Evolutionary conservation across 2,329 filamentous ascomycete species (phyloP).

Genomic region (Arachnomyces sp.): DNA sequence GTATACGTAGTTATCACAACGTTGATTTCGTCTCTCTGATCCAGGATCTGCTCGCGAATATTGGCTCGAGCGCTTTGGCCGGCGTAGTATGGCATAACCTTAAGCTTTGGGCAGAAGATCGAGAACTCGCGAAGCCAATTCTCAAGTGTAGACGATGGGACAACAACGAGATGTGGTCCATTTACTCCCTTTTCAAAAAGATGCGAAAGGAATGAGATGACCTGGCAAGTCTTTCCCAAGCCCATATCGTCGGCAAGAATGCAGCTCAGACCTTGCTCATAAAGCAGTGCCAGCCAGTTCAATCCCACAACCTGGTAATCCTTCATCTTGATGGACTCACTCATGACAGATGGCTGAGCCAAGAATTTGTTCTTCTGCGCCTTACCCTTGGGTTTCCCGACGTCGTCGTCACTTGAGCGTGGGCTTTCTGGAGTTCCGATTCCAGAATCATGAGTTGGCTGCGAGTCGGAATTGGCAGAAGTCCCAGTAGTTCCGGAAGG

Average conservation of each 20-base stretch:
- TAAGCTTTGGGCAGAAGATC: slow-evolving; percentile 71
- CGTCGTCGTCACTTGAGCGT: slow-evolving; percentile 39
- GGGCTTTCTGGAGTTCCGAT: slow-evolving; percentile 55
- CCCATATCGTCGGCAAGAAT: slow-evolving; percentile 97
- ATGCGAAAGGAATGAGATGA: slow-evolving; percentile 84
- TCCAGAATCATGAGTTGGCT: slow-evolving; percentile 53
- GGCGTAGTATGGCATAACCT: slow-evolving; percentile 67
- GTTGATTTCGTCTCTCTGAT: slow-evolving; percentile 58
- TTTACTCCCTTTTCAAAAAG: slow-evolving; percentile 60
- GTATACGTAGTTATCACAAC: slow-evolving; percentile 68
- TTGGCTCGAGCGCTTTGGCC: slow-evolving; percentile 58
- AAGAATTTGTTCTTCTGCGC: slow-evolving; percentile 37
- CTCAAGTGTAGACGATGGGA: slow-evolving; percentile 86
- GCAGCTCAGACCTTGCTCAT: slow-evolving; percentile 69
- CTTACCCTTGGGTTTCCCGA: slow-evolving; percentile 30
- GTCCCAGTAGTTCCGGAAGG: no score
- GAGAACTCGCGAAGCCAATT: slow-evolving; percentile 93
- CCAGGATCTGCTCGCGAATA: slow-evolving; percentile 60
- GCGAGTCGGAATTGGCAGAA: no score
- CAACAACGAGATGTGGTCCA: slow-evolving; percentile 77
- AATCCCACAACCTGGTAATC: slow-evolving; percentile 90
- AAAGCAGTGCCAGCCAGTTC: slow-evolving; percentile 87
- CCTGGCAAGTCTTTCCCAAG: slow-evolving; percentile 90
- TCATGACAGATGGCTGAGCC: slow-evolving; percentile 70
- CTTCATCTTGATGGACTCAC: slow-evolving; percentile 69